These are phyloP conservation scores for Anaeramoeba flamelloides DNA, from an alignment of 78 protist species.

Conservation along the genomic window DNA sequence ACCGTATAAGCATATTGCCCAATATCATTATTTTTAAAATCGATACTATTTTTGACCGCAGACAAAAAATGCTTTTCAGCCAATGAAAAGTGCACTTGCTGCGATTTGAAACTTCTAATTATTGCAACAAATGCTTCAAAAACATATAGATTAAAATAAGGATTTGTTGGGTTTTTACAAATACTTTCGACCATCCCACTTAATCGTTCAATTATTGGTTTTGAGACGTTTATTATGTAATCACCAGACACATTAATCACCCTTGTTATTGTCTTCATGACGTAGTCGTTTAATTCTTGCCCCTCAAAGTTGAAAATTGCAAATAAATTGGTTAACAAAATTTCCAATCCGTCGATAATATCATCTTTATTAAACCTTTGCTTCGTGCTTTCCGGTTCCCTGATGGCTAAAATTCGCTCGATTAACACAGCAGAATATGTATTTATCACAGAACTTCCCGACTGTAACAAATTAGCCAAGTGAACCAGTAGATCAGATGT, in stretches of 20 bases:
- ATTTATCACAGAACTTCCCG: constrained; percentile 38
- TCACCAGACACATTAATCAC: constrained; percentile 1
- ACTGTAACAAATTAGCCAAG: constrained; percentile 17
- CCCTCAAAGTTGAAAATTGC: constrained; percentile 10
- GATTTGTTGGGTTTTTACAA: constrained; percentile 62
- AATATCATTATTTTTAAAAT: constrained; percentile 35
- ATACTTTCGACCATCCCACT: constrained; percentile 27
- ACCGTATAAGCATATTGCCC: constrained; percentile 53
- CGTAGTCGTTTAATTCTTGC: constrained; percentile 44
- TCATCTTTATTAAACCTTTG: not conserved
- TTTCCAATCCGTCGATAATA: constrained; percentile 18
- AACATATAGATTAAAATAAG: constrained; percentile 69
- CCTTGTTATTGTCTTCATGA: constrained; percentile 42
- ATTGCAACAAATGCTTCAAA: constrained; percentile 68
- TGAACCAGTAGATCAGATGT: not conserved
- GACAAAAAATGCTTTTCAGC: constrained; percentile 37
- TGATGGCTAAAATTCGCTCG: constrained; percentile 47
- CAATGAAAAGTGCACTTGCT: not conserved
- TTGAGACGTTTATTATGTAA: not conserved
- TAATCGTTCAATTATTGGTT: constrained; percentile 6
- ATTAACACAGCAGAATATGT: constrained; percentile 60
- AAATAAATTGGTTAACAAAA: constrained; percentile 38
- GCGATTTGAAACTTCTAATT: constrained; percentile 8
- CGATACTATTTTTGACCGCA: constrained; percentile 28
- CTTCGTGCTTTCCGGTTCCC: constrained; percentile 17